Evolutionary conservation across 2,329 filamentous ascomycete genomes (phyloP).

Genomic region (Xylaria sp.): DNA sequence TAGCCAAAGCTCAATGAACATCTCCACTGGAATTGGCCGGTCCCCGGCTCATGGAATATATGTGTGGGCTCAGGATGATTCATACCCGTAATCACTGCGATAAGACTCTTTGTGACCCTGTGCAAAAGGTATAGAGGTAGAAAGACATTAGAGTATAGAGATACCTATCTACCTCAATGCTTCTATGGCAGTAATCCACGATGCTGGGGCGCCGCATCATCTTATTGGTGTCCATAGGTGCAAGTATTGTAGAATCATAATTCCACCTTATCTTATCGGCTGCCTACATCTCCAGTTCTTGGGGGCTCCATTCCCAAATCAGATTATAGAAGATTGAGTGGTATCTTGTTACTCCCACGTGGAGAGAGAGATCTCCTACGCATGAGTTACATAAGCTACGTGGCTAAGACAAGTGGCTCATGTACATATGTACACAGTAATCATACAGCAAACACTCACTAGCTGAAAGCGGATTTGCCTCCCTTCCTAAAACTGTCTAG

Average conservation of each 20-base stretch:
- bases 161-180: constrained; percentile 14
- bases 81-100: neutral
- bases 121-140: neutral
- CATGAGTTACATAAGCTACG: too few species aligned
- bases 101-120: neutral
- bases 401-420: too few species aligned
- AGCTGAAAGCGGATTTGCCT: neutral
- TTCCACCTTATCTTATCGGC: neutral
- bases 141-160: constrained; percentile 23
- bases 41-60: neutral
- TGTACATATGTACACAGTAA: too few species aligned
- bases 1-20: too few species aligned
- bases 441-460: too few species aligned
- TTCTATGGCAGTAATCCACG: neutral
- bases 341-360: too few species aligned
- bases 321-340: too few species aligned
- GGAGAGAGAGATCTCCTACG: too few species aligned
- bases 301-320: neutral
- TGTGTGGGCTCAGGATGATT: neutral
- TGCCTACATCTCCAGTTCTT: neutral
- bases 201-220: neutral
- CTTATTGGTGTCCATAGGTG: neutral
- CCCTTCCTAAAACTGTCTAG: neutral
- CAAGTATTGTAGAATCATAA: constrained; percentile 16
- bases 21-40: neutral